phyloP scores from a whole-genome alignment of 2,329 filamentous ascomycete genomes.

The Cordyceps javanica region DNA sequence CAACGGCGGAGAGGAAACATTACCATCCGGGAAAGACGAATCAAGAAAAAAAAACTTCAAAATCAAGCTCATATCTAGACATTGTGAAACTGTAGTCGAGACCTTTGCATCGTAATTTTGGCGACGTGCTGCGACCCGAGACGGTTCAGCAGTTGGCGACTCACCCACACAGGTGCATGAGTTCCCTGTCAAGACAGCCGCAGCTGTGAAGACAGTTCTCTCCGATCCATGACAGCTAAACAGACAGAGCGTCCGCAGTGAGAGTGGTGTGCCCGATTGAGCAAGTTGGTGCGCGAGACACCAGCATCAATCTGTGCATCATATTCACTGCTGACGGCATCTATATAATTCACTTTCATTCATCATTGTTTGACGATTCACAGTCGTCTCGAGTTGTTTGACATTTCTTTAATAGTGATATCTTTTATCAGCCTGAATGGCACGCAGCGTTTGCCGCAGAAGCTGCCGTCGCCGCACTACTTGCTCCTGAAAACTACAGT shows the following conservation, averaged over 20 bases:
- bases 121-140: no score
- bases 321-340: background rate
- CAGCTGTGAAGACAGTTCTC: no score
- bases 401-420: background rate
- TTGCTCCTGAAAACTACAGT: background rate
- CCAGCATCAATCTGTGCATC: background rate
- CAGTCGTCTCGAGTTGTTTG: background rate
- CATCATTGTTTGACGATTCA: no score
- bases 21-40: constrained; percentile 2
- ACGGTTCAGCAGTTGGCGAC: no score
- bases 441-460: background rate
- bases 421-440: background rate
- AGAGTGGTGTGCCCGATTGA: no score
- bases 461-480: background rate
- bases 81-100: background rate
- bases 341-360: background rate
- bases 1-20: constrained; percentile 1
- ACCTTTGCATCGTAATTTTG: no score
- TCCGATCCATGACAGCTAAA: no score
- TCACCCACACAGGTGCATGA: no score
- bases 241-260: no score
- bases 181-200: no score
- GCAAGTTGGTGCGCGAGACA: no score
- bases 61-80: background rate
- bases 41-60: constrained; percentile 9